phyloP scores from a whole-genome alignment of 768 basidiomycete genomes.

The Psilocybe sp. region DNA sequence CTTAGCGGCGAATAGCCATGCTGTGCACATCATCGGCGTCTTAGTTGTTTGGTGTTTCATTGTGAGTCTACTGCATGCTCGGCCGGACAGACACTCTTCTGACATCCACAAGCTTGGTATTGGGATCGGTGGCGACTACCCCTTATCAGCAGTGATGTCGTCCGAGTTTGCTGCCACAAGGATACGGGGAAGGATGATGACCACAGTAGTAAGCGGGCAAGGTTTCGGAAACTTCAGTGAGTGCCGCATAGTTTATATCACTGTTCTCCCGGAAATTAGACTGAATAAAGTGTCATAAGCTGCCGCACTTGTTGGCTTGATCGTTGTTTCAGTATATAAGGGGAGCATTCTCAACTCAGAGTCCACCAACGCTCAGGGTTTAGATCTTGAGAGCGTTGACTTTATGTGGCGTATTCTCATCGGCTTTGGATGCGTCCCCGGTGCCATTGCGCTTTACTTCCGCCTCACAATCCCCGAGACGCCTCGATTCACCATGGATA shows the following conservation, averaged over 20 bases:
- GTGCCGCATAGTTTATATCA: no score
- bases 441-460: conserved; percentile 81
- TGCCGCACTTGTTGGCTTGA: conserved; percentile 63
- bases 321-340: conserved; percentile 71
- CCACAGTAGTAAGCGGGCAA: conserved; percentile 80
- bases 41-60: conserved; percentile 85
- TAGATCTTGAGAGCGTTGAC: conserved; percentile 51
- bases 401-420: conserved; percentile 85
- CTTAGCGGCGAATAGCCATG: conserved; percentile 62
- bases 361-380: conserved; percentile 23
- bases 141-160: conserved; percentile 80
- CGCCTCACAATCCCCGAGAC: conserved; percentile 92
- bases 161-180: conserved; percentile 84
- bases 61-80: conserved; percentile 22
- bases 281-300: conserved; percentile 18
- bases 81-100: not conserved
- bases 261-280: no score
- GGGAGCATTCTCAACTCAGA: conserved; percentile 41
- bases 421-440: conserved; percentile 84
- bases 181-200: conserved; percentile 84
- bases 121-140: conserved; percentile 90
- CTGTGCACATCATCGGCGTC: conserved; percentile 70
- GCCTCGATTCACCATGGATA: conserved; percentile 89
- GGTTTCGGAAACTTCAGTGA: conserved; percentile 77
- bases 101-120: conserved; percentile 51